These are phyloP conservation scores for Monosporascus sp. DNA, from an alignment of 2,329 filamentous ascomycete genomes.

Conservation along the genomic window DNA sequence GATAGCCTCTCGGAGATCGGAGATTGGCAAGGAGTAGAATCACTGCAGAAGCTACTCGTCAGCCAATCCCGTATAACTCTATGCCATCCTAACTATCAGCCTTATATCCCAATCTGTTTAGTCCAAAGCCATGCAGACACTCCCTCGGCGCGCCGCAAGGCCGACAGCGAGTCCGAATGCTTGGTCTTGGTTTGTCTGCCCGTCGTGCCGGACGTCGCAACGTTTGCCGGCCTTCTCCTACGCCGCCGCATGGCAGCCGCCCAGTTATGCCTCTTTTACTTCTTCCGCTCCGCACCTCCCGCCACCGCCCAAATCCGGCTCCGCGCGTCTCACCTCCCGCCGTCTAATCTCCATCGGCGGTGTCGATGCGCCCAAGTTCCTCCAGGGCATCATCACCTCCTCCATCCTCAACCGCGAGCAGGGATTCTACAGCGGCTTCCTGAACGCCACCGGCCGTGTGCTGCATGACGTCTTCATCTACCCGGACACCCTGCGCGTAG, in stretches of 20 bases:
- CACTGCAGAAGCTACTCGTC: no score
- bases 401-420: constrained; percentile 45
- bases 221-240: neutral
- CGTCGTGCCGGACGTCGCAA: neutral
- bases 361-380: constrained; percentile 72
- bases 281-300: constrained; percentile 23
- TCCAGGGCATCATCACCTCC: constrained; percentile 82
- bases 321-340: constrained; percentile 63
- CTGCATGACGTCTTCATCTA: constrained; percentile 91
- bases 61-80: no score
- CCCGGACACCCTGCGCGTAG: constrained; percentile 40
- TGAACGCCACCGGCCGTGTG: constrained; percentile 79
- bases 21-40: no score
- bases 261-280: neutral
- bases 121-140: no score
- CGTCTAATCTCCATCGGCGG: constrained; percentile 76
- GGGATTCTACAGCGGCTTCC: constrained; percentile 76
- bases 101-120: no score
- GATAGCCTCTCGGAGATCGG: no score
- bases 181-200: neutral
- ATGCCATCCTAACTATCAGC: no score
- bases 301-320: constrained; percentile 39
- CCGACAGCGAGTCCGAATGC: neutral
- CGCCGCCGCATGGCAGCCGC: neutral
- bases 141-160: no score